phyloP scores from a whole-genome alignment of 495 filamentous ascomycete species.

The Aspergillus nidulans region DNA sequence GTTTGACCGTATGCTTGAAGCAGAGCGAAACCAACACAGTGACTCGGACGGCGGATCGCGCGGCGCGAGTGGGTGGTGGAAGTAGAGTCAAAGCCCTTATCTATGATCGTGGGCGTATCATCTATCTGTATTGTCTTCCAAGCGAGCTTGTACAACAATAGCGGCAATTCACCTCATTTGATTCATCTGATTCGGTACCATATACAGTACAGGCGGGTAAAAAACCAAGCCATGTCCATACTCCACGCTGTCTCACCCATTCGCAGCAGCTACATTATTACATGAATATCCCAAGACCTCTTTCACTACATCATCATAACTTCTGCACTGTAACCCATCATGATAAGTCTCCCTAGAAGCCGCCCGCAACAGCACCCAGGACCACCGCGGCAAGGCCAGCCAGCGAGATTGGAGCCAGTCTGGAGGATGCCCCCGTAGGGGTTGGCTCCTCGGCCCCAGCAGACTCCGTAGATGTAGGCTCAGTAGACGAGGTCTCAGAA shows the following conservation, averaged over 20 bases:
- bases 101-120: background rate
- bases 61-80: background rate
- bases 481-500: background rate
- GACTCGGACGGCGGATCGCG: conserved; percentile 3
- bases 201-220: no score
- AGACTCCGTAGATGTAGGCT: background rate
- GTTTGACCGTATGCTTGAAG: conserved; percentile 40
- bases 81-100: background rate
- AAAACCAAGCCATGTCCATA: no score
- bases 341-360: background rate
- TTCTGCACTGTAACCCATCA: background rate
- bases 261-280: no score
- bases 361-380: background rate
- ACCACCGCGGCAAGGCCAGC: background rate
- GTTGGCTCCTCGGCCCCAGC: background rate
- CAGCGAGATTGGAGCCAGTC: background rate
- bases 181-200: background rate
- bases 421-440: background rate
- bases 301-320: background rate
- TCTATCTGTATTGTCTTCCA: background rate
- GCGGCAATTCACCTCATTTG: background rate
- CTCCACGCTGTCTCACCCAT: no score
- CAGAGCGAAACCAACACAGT: conserved; percentile 28
- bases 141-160: background rate
- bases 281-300: no score